Conservation (phyloP, 805 yeast species). For the Pichia thaimueangensis region DNA sequence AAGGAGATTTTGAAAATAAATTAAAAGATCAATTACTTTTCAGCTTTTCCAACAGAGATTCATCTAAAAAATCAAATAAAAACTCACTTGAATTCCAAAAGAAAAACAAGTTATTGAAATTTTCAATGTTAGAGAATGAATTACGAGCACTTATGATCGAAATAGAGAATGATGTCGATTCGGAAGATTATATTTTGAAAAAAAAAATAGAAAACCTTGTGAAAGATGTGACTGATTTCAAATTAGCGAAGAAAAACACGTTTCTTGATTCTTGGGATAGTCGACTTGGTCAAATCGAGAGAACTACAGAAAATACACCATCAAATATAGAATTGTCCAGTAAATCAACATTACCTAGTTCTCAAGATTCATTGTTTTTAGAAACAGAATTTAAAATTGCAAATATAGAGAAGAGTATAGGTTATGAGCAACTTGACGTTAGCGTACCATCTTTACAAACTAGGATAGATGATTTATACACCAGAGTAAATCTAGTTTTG, state of each 20-base stretch:
- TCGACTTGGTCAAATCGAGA: no score
- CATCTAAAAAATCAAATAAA: not conserved
- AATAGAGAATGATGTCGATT: slow-evolving; percentile 6
- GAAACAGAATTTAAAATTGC: slow-evolving; percentile 14
- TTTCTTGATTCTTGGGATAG: slow-evolving; percentile 12
- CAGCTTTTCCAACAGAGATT: no score
- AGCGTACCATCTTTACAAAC: slow-evolving; percentile 18
- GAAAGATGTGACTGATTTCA: slow-evolving; percentile 3
- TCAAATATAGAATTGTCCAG: no score
- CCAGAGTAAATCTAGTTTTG: slow-evolving; percentile 17
- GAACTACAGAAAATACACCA: no score
- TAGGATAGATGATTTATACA: slow-evolving; percentile 23
- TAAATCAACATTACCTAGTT: no score
- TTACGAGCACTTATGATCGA: slow-evolving; percentile 11
- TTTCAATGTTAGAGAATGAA: slow-evolving; percentile 11
- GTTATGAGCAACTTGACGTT: not conserved
- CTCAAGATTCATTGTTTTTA: not conserved
- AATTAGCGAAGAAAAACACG: not conserved
- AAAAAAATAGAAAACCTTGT: slow-evolving; percentile 5
- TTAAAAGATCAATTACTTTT: slow-evolving; percentile 1
- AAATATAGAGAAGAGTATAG: slow-evolving; percentile 12
- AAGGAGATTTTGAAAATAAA: slow-evolving; percentile 7
- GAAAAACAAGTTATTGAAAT: slow-evolving; percentile 8
- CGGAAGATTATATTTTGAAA: not conserved
- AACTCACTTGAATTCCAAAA: not conserved